Evolutionary conservation across 1,284 basidiomycete species (phyloP), one percentile per base, ranked within the genome.

Genomic region (Marasmius oreades): DNA sequence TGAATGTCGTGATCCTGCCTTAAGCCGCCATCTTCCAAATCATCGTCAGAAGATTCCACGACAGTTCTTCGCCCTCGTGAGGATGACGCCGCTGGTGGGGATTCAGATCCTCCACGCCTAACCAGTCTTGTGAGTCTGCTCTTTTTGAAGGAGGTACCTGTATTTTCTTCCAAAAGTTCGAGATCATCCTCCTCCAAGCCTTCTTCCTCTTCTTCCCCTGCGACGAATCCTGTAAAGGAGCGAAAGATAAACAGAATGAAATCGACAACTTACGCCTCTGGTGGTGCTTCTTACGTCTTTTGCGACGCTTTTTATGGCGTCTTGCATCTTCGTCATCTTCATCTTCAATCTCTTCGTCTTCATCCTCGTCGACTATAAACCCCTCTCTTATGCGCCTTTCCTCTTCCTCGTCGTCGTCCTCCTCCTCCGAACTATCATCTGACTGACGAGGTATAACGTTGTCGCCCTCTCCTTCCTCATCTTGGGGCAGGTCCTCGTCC

Each of bases 131-230:
- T 89, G 44, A 93, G 76, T 65, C 79, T 82, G 64, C 76, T 80
- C 66, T 79, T 76, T 63, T 77, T 81, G 72, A 85, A 86, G 2
- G 82, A 78, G 20, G 82, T 81, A 8, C 96, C 95, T 3, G 93
- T 94, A 65, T 98, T 99, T 78, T 99, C 97, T 67, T 93, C 92
- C 22, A 99, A 71, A 8, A 99, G 80, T 53, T 96, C 95, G 54
- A 99, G 74, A 68, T 99, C 97, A 66, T 99, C 97, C 55, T 98
- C 96, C 63, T 97, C 95, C 45, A 98, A 76, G n/a, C 78, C 91
- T 58, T 88, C 85, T 26, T 88, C 84, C 56, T 84, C 82, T 52
- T 80, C 79, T 59, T 78, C 80, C 71, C 63, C 66, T 70, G 37
- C 33, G 52, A 26, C 36, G 34, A 44, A 55, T 45, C 34, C 44